A percentile compares a stretch with the other conserved stretches of the same genome.
phyloP scores from a whole-genome alignment of 768 basidiomycete genomes.

The Xerocomellus intermedius region DNA sequence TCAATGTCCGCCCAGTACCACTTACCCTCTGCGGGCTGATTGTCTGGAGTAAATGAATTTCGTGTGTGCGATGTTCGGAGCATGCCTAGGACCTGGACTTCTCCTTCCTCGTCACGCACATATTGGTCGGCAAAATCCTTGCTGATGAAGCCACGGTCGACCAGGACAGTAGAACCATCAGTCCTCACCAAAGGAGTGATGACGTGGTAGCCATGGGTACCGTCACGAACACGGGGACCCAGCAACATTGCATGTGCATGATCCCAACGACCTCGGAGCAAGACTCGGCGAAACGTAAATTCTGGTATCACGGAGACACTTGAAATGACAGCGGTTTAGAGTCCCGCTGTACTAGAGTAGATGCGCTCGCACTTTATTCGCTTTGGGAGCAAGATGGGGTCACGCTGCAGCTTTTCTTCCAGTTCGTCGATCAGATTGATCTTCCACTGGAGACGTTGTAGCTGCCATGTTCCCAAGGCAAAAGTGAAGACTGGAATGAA shows the following conservation, averaged over 20 bases:
- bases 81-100: conserved; percentile 83
- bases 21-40: conserved; percentile 69
- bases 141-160: conserved; percentile 89
- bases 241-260: conserved; percentile 75
- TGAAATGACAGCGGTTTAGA: conserved; percentile 20
- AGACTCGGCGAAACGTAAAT: conserved; percentile 85
- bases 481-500: conserved; percentile 90
- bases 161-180: conserved; percentile 80
- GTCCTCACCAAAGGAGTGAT: conserved; percentile 82
- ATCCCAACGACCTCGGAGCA: conserved; percentile 76
- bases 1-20: conserved; percentile 94
- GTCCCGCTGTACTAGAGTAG: conserved; percentile 12
- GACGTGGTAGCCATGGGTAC: conserved; percentile 83
- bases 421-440: conserved; percentile 89
- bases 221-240: conserved; percentile 84
- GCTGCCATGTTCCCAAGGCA: conserved; percentile 89
- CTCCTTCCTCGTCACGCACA: conserved; percentile 43
- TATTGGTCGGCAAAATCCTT: conserved; percentile 48
- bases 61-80: conserved; percentile 72
- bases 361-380: conserved; percentile 74
- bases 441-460: conserved; percentile 94
- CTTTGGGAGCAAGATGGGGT: conserved; percentile 74
- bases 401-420: conserved; percentile 81
- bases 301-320: conserved; percentile 80
- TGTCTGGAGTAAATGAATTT: conserved; percentile 86